These are phyloP conservation scores for Psilocybe tampanensis DNA, from an alignment of 768 basidiomycete species.

Conservation along the genomic window DNA sequence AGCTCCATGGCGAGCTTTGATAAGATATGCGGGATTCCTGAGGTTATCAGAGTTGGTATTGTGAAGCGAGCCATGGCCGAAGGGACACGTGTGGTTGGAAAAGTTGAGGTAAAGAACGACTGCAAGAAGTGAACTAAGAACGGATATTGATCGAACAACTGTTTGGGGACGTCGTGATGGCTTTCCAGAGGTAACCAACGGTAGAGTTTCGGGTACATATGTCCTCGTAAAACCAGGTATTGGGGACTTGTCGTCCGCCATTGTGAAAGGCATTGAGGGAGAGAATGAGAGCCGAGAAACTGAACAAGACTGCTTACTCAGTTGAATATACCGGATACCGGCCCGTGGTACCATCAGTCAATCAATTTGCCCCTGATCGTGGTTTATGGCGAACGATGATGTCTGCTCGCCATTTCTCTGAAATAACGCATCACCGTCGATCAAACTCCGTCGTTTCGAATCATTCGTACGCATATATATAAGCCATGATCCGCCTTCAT, in stretches of 20 bases:
- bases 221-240: neutral
- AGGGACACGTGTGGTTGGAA: neutral
- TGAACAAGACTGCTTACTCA: neutral
- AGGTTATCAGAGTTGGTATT: neutral
- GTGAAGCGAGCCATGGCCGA: neutral
- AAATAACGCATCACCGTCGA: neutral
- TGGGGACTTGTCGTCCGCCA: conserved; percentile 1
- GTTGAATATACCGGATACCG: neutral
- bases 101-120: neutral
- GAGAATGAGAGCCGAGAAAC: neutral
- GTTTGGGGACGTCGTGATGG: neutral
- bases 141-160: neutral
- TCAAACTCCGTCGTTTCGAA: neutral
- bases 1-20: conserved; percentile 72
- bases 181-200: neutral
- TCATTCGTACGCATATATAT: conserved; percentile 2
- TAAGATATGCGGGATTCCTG: conserved; percentile 47
- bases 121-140: conserved; percentile 2
- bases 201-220: neutral
- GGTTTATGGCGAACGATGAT: neutral
- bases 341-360: conserved; percentile 5
- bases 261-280: neutral
- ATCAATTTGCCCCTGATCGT: neutral
- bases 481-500: neutral
- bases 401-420: neutral